A percentile compares a stretch with the other conserved stretches of the same genome.
These are phyloP conservation scores for Russula sp. DNA, from an alignment of 768 basidiomycete species.

Conservation along the genomic window DNA sequence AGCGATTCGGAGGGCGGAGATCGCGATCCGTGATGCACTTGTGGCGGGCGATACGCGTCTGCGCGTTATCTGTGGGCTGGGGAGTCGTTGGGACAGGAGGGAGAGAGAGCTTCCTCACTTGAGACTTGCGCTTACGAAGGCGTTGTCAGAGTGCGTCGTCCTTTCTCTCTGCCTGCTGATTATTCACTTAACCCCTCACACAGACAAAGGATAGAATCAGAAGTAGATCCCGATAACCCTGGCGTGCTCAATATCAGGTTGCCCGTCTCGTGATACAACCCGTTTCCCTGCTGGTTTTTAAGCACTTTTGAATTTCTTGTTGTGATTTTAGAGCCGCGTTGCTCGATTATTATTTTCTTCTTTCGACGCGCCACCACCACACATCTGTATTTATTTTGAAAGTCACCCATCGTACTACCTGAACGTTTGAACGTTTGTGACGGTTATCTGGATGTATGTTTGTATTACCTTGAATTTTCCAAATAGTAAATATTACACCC, in stretches of 20 bases:
- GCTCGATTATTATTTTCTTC: background rate
- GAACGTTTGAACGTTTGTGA: conserved; percentile 2
- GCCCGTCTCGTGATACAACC: conserved; percentile 27
- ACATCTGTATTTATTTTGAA: background rate
- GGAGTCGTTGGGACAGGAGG: conserved; percentile 35
- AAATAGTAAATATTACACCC: background rate
- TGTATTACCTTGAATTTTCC: conserved; percentile 1
- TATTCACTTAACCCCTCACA: background rate
- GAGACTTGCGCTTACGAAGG: conserved; percentile 36
- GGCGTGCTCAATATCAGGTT: conserved; percentile 35
- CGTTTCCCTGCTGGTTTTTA: background rate
- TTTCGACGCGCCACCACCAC: conserved; percentile 7
- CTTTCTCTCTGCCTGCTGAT: background rate
- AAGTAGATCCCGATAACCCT: conserved; percentile 34
- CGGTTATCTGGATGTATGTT: conserved; percentile 15
- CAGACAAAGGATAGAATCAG: conserved; percentile 34
- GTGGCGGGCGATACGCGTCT: conserved; percentile 35
- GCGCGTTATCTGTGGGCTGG: conserved; percentile 39
- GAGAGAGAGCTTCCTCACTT: conserved; percentile 35
- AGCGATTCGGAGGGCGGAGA: conserved; percentile 36
- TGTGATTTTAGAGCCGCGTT: conserved; percentile 12
- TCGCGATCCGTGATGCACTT: conserved; percentile 37
- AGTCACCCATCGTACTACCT: background rate
- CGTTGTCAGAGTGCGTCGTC: conserved; percentile 35
- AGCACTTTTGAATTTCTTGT: background rate